Conservation (phyloP, 2,329 filamentous ascomycete genomes). For the Aphanocladium album region DNA sequence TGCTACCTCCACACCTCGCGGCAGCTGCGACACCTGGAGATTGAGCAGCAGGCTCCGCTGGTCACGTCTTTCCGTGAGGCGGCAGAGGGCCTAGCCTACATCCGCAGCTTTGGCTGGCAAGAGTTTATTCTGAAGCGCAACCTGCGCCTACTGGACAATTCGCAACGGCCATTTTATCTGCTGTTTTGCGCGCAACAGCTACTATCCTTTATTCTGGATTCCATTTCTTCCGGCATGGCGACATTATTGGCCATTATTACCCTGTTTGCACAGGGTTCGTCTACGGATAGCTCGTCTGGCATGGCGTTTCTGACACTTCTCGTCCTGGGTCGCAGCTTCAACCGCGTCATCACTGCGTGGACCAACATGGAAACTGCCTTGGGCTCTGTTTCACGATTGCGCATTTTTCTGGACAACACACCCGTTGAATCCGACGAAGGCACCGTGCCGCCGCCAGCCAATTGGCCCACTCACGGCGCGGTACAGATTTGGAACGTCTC, state of each 20-base stretch:
- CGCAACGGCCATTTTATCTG: too few species aligned
- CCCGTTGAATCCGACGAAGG: neutral
- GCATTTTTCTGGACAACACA: neutral
- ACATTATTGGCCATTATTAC: neutral
- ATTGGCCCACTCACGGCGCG: neutral
- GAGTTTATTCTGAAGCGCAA: too few species aligned
- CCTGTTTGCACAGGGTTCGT: neutral
- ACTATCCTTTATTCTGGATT: slow-evolving; percentile 36
- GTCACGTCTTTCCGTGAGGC: slow-evolving; percentile 34
- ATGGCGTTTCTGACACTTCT: neutral
- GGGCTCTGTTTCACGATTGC: neutral
- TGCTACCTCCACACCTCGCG: slow-evolving; percentile 31
- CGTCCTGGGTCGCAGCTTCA: neutral
- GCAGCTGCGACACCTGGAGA: slow-evolving; percentile 30
- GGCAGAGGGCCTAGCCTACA: too few species aligned
- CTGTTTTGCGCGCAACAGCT: too few species aligned
- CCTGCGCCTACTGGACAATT: too few species aligned
- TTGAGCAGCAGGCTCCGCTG: slow-evolving; percentile 30
- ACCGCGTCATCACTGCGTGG: neutral
- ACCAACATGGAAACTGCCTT: neutral
- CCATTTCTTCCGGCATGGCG: slow-evolving; percentile 38
- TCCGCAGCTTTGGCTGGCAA: too few species aligned
- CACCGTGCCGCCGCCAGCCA: neutral
- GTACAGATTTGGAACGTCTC: too few species aligned
- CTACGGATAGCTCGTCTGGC: neutral